Evolutionary conservation across 345 rosid species (phyloP).

Genomic region (Erysimum cheiranthoides): DNA sequence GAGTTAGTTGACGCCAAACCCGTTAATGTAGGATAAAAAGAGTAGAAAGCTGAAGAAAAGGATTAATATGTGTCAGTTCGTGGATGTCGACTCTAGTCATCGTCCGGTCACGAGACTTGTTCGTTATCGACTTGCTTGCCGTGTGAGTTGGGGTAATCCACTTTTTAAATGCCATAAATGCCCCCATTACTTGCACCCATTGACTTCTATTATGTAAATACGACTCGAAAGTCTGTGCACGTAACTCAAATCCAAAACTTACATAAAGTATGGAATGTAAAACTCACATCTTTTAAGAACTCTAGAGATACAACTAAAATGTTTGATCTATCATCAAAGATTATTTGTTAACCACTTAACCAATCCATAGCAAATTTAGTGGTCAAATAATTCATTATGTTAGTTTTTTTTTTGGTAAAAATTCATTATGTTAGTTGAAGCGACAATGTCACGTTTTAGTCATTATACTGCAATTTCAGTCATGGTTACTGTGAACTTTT

Average conservation of each 20-base stretch:
- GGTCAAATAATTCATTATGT: background rate
- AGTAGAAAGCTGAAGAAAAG: background rate
- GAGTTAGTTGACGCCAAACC: background rate
- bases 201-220: background rate
- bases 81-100: conserved; percentile 7
- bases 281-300: background rate
- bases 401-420: too few species aligned
- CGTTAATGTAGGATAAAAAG: background rate
- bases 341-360: background rate
- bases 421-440: background rate
- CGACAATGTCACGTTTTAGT: too few species aligned
- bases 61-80: background rate
- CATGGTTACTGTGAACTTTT: too few species aligned
- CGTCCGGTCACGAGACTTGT: conserved; percentile 20
- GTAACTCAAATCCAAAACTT: background rate
- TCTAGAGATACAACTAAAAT: background rate
- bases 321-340: background rate
- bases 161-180: background rate
- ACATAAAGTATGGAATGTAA: background rate
- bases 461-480: background rate
- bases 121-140: background rate
- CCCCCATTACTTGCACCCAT: background rate
- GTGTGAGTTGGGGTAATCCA: conserved; percentile 10
- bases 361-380: background rate
- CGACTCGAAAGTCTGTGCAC: background rate